These are phyloP conservation scores for Isoetes engelmannii DNA, from an alignment of 83 land plant species.

Conservation along the genomic window DNA sequence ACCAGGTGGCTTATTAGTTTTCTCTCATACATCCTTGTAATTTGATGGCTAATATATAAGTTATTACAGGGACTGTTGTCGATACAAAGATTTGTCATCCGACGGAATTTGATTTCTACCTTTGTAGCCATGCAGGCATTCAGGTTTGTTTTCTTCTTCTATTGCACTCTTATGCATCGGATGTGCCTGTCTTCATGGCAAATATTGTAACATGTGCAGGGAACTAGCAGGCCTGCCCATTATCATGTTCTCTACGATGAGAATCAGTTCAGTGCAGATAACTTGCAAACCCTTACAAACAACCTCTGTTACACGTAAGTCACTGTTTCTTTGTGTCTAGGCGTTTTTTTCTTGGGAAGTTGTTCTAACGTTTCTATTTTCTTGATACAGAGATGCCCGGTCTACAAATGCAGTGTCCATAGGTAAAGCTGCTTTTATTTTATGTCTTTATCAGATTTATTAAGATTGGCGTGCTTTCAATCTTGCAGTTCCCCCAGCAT, in stretches of 20 bases:
- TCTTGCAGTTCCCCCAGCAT: neutral
- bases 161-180: neutral
- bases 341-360: neutral
- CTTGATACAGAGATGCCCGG: slow-evolving; percentile 31
- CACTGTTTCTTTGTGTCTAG: neutral
- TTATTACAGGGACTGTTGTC: slow-evolving; percentile 29
- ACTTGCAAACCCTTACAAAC: slow-evolving; percentile 9
- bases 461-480: neutral
- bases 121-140: slow-evolving; percentile 34
- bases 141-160: slow-evolving; percentile 5
- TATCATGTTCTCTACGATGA: slow-evolving; percentile 18
- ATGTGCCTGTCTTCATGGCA: slow-evolving; percentile 3
- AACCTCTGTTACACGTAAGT: slow-evolving; percentile 15
- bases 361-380: neutral
- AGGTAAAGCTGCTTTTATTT: slow-evolving; percentile 12
- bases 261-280: slow-evolving; percentile 13
- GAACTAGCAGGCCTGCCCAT: slow-evolving; percentile 20
- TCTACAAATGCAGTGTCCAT: slow-evolving; percentile 23
- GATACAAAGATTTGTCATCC: slow-evolving; percentile 36
- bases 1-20: slow-evolving; percentile 16
- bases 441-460: neutral
- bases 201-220: slow-evolving; percentile 1
- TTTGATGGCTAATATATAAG: neutral
- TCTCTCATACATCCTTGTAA: neutral
- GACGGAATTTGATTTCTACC: slow-evolving; percentile 30